Conservation (phyloP, 768 basidiomycete genomes). For the Infundibulicybe gibba region DNA sequence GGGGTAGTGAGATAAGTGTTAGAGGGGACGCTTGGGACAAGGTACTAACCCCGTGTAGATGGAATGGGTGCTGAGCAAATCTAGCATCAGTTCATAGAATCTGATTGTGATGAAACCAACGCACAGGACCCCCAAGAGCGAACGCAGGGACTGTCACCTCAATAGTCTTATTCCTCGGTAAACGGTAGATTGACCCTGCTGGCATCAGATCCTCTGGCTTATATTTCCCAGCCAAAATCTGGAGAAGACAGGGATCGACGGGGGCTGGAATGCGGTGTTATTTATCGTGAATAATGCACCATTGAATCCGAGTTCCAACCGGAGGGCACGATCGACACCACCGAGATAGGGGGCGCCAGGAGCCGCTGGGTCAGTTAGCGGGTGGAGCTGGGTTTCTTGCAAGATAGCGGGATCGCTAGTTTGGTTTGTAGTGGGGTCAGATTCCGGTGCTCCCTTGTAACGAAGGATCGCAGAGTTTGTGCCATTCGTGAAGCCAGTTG, state of each 20-base stretch:
- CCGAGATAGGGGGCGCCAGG: constrained; percentile 28
- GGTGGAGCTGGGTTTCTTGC: constrained; percentile 35
- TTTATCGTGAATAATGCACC: constrained; percentile 22
- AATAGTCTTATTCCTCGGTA: constrained; percentile 42
- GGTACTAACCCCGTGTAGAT: constrained; percentile 25
- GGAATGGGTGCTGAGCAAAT: constrained; percentile 20
- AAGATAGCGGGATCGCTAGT: constrained; percentile 20
- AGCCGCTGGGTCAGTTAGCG: constrained; percentile 23
- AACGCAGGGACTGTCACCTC: constrained; percentile 41
- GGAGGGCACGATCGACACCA: constrained; percentile 32
- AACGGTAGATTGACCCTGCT: constrained; percentile 34
- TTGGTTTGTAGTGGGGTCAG: constrained; percentile 37
- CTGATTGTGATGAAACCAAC: not conserved
- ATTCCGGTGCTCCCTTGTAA: constrained; percentile 40
- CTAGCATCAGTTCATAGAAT: constrained; percentile 4
- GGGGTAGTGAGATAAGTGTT: not conserved
- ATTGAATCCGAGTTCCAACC: constrained; percentile 16
- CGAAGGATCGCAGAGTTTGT: constrained; percentile 50
- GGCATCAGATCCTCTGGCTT: constrained; percentile 35
- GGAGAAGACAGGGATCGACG: constrained; percentile 44
- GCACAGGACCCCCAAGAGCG: constrained; percentile 24
- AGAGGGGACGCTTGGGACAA: not conserved
- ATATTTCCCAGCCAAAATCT: constrained; percentile 45
- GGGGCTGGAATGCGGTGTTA: constrained; percentile 24
- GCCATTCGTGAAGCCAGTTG: constrained; percentile 25